A percentile compares a stretch with the other conserved stretches of the same genome.
Conservation (phyloP, 352 stramenopile genomes). For the Pythium volutum region DNA sequence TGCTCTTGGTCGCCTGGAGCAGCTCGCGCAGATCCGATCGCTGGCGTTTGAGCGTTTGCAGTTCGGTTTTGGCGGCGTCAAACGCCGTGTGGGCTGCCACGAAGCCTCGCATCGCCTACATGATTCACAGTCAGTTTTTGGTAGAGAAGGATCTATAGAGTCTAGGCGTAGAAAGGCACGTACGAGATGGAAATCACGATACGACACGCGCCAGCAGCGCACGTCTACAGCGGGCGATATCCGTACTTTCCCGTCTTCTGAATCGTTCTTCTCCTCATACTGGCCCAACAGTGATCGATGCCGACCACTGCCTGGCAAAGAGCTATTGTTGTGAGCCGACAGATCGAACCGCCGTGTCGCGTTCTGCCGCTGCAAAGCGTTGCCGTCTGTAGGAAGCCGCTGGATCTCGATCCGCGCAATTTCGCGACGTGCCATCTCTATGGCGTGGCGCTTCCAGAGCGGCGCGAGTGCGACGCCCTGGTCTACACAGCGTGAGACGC, state of each 20-base stretch:
- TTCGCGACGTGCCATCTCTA: conserved; percentile 14
- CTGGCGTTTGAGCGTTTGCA: conserved; percentile 49
- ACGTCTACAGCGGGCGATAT: background rate
- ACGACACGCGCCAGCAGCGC: conserved; percentile 55
- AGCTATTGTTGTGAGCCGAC: background rate
- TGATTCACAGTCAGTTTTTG: too few relatives aligned
- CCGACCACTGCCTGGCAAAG: background rate
- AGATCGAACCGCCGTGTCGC: conserved; percentile 9
- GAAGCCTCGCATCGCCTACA: conserved; percentile 35
- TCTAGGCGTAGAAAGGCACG: background rate
- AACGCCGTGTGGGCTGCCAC: conserved; percentile 34
- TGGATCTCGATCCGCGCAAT: conserved; percentile 9
- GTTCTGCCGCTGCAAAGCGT: conserved; percentile 21
- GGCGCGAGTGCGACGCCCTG: conserved; percentile 34
- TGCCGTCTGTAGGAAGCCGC: background rate
- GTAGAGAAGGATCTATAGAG: background rate
- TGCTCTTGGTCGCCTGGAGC: conserved; percentile 42
- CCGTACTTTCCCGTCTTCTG: background rate
- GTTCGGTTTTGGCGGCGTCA: conserved; percentile 30
- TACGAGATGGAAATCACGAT: conserved; percentile 50
- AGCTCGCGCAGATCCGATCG: conserved; percentile 45
- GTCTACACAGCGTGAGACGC: conserved; percentile 29
- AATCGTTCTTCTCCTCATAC: background rate
- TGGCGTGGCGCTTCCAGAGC: conserved; percentile 40
- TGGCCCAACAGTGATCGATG: background rate